Base-by-base conservation (phyloP, 2,329 filamentous ascomycete genomes). In the Aspergillus sp. region DNA sequence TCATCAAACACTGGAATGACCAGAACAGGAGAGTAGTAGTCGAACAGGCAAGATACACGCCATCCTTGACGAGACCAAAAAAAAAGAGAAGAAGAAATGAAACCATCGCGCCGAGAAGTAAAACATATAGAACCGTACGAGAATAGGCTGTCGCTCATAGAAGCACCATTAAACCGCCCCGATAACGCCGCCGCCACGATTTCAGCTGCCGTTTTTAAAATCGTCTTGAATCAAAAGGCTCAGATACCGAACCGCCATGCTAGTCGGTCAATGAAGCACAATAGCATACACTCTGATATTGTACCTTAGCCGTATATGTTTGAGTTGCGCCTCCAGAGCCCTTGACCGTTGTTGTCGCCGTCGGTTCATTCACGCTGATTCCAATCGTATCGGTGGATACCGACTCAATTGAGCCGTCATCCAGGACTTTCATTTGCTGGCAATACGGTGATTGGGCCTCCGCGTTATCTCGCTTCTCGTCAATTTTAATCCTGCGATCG, bases 401-500 rank as follows among this genome's bases (percentile, higher is more conserved):
- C 27, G 69, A 60, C 9, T 59, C 57, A 13, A 82, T 68, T 8
- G 70, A 64, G 30, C 82, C 81, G 61, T 85, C 76, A 48, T 81
- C 72, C 54, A 85, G 73, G 12, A 89, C 77, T 60, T 83, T 77
- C 80, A 88, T 87, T 67, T 87, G 82, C 65, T 88, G 80, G 66
- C 87, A 89, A 69, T 87, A 89, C 1, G 86, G 82, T 51, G 77
- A 66, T 11, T 66, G 61, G 6, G 74, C 69, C 34, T 70, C 70
- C 8, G 76, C 69, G 5, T 77, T 73, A 44, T 77, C 73, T 22
- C 87, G 82, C 51, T 86, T 83, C 71, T 89, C 86, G 69, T 87
- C 84, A 46, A 89, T 79, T 71, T 89, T 89, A 65, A 89, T 78
- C 24, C 84, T 78, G 51, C 83, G 85, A 1, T 86, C 85, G 62